phyloP scores from a whole-genome alignment of 2,329 filamentous ascomycete genomes.

The Stagonosporopsis tanaceti region DNA sequence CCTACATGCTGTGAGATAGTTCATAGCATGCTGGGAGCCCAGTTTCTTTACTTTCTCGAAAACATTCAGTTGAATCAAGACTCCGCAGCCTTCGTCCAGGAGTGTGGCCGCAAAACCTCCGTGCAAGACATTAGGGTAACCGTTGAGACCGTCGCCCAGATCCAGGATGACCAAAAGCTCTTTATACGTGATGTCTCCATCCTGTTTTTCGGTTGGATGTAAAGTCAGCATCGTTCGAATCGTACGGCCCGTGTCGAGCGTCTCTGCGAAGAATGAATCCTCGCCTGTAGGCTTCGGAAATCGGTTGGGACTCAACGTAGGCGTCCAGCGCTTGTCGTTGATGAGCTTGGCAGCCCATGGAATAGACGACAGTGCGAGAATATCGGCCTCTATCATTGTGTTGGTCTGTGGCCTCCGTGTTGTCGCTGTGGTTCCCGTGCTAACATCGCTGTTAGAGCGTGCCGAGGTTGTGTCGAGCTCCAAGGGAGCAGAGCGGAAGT shows the following conservation, averaged over 20 bases:
- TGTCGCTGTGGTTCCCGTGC: background rate
- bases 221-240: conserved; percentile 50
- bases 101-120: conserved; percentile 66
- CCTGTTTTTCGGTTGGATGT: conserved; percentile 27
- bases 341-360: conserved; percentile 61
- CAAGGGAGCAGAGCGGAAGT: background rate
- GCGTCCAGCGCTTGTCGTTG: conserved; percentile 51
- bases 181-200: conserved; percentile 34
- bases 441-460: background rate
- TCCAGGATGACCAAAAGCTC: conserved; percentile 52
- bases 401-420: conserved; percentile 2
- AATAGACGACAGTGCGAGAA: conserved; percentile 44
- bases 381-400: conserved; percentile 33
- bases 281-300: conserved; percentile 48
- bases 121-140: conserved; percentile 62
- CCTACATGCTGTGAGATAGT: conserved; percentile 48
- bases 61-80: conserved; percentile 55
- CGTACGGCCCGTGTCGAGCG: conserved; percentile 60
- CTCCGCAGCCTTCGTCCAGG: conserved; percentile 67
- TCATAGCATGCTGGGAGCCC: conserved; percentile 20
- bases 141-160: conserved; percentile 63
- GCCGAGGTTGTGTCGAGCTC: conserved; percentile 11
- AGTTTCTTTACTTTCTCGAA: conserved; percentile 11
- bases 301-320: conserved; percentile 48
- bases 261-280: conserved; percentile 63